Evolutionary conservation across 495 filamentous ascomycete species (phyloP).

Genomic region (Penicillium subrubescens): DNA sequence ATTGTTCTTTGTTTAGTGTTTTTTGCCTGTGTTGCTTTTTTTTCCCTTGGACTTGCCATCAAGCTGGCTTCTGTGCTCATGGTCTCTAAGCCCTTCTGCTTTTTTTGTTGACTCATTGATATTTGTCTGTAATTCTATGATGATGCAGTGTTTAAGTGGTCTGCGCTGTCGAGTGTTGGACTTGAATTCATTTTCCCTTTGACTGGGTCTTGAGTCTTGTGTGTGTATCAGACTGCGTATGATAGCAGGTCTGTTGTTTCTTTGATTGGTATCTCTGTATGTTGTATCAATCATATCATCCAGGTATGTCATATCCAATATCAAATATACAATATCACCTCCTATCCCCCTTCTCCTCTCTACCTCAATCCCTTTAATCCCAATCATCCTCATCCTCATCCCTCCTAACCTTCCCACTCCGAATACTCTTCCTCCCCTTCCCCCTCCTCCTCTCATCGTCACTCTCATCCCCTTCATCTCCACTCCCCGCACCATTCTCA

Average conservation of each 20-base stretch:
- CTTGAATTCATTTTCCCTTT: slow-evolving; percentile 19
- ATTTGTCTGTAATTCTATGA: slow-evolving; percentile 44
- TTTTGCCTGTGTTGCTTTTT: slow-evolving; percentile 15
- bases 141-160: slow-evolving; percentile 39
- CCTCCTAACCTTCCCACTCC: slow-evolving; percentile 29
- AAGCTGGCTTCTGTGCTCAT: slow-evolving; percentile 23
- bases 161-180: slow-evolving; percentile 16
- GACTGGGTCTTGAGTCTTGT: not conserved
- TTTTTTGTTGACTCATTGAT: slow-evolving; percentile 12
- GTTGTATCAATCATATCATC: not conserved
- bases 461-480: slow-evolving; percentile 37
- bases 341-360: not conserved
- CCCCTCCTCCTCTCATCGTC: slow-evolving; percentile 24
- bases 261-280: not conserved
- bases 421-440: slow-evolving; percentile 53
- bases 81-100: slow-evolving; percentile 6
- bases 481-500: slow-evolving; percentile 37
- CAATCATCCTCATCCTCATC: slow-evolving; percentile 59
- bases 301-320: slow-evolving; percentile 8
- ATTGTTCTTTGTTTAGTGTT: slow-evolving; percentile 16
- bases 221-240: not conserved
- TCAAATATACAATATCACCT: not conserved
- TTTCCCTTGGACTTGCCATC: slow-evolving; percentile 8
- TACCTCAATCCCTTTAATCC: slow-evolving; percentile 48
- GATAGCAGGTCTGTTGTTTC: not conserved